Conservation (phyloP, 2,329 filamentous ascomycete genomes). For the Arthroderma uncinatum region DNA sequence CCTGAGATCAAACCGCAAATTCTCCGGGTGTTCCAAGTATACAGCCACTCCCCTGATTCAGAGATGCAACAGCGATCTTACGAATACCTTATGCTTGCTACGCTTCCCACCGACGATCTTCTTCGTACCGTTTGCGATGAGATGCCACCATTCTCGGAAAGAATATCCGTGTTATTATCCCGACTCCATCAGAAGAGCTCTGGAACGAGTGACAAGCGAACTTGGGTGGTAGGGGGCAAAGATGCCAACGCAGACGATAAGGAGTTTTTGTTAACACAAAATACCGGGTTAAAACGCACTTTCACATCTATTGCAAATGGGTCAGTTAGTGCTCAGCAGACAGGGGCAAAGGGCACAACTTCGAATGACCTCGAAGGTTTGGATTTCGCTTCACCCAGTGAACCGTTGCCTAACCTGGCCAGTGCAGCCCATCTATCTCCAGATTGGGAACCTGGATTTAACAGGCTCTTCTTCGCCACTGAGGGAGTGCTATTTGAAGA, state of each 20-base stretch:
- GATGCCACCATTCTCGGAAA: slow-evolving; percentile 95
- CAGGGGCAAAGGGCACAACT: slow-evolving; percentile 31
- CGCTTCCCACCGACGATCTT: slow-evolving; percentile 77
- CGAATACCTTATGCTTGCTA: slow-evolving; percentile 82
- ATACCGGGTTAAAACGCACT: slow-evolving; percentile 70
- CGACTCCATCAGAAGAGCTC: slow-evolving; percentile 89
- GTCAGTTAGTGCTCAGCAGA: slow-evolving; percentile 23
- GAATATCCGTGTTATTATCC: slow-evolving; percentile 82
- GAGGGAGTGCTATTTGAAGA: slow-evolving; percentile 94
- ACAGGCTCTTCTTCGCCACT: slow-evolving; percentile 62
- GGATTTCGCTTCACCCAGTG: slow-evolving; percentile 53
- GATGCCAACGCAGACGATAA: slow-evolving; percentile 74
- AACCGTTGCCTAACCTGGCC: slow-evolving; percentile 69
- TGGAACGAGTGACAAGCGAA: slow-evolving; percentile 85
- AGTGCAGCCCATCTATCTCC: slow-evolving; percentile 87
- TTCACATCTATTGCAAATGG: slow-evolving; percentile 53
- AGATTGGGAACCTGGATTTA: slow-evolving; percentile 86
- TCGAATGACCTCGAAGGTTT: slow-evolving; percentile 67
- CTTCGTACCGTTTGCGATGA: slow-evolving; percentile 91
- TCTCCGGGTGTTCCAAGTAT: slow-evolving; percentile 76
- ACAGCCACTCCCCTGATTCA: slow-evolving; percentile 88
- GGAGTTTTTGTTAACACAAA: slow-evolving; percentile 71
- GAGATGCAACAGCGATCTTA: slow-evolving; percentile 94
- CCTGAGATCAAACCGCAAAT: slow-evolving; percentile 97
- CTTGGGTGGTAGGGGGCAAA: slow-evolving; percentile 96